Base-by-base conservation (phyloP, 768 basidiomycete genomes). In the Pleurotus ostreatus region DNA sequence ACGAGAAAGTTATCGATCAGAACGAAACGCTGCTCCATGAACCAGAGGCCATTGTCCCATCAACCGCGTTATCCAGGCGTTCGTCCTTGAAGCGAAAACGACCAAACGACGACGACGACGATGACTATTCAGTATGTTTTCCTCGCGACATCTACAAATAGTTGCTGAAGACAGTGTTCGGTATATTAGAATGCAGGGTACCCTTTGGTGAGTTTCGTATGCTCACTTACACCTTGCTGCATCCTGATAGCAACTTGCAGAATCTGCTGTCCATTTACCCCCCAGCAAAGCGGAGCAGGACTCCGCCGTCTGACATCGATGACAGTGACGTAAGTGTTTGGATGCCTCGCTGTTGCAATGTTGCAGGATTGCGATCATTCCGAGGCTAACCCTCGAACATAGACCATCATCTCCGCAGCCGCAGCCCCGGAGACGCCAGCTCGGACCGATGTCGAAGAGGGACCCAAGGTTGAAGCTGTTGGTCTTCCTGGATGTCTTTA, bases 201-300 rank as follows among this genome's bases (percentile, higher is more conserved):
- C 58, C 79, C 79, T 58, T 67, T 75, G 65, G 79, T 80, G 53
- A 63, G 72, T 56, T 23, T 11, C 30, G 30, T 34, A 34, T 34
- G 30, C 30, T 11, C 7, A 9, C 30, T 34, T 34, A 11, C 30
- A 9, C 9, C 1, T 11, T 8, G 30, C 30, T 34, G 11, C 9
- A 54, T 41, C 38, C 25, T 57, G 40, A 44, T 44, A 44, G 41
- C 15, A 44, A 9, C 11, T 3, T 41, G 13, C 57, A 81, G 79
- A 79, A 81, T 55, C 71, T 79, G n/a, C 66, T 70, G 2, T 69
- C 76, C 54, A 76, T 79, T 55, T 79, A 81, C 59, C 78, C 79
- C 56, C 63, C 67, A 3, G 65, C 65, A 55, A 69, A 68, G 59
- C 59, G 75, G 58, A 78, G 69, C 65, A 74, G 62, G 65, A 79